A percentile compares a stretch with the other conserved stretches of the same genome.
Evolutionary conservation across 2,329 filamentous ascomycete species (phyloP).

Genomic region (Talaromyces albobiverticillius): DNA sequence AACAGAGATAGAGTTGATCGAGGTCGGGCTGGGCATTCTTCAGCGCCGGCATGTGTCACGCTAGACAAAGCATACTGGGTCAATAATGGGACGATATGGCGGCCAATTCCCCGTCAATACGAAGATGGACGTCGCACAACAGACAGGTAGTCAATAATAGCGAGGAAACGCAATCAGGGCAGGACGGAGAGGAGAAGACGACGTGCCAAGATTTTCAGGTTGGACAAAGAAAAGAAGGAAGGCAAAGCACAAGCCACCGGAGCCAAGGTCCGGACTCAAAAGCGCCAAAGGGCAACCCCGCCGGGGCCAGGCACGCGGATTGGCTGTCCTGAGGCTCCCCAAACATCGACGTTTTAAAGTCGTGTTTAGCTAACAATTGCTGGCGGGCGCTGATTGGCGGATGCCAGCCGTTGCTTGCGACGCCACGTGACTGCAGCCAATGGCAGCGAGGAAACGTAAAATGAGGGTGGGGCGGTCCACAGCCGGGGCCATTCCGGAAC

Average conservation of each 20-base stretch:
- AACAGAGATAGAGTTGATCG: not conserved
- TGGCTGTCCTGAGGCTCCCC: not conserved
- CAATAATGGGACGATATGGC: no score
- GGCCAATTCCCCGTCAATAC: no score
- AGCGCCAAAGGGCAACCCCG: not conserved
- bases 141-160: no score
- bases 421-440: slow-evolving; percentile 8
- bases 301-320: no score
- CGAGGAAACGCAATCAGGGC: no score
- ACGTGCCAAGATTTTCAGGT: not conserved
- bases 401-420: not conserved
- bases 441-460: not conserved
- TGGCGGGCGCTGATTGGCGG: not conserved
- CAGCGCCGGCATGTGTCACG: not conserved
- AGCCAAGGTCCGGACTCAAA: no score
- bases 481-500: not conserved
- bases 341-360: no score
- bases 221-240: no score
- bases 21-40: not conserved
- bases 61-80: not conserved
- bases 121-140: no score
- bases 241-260: no score
- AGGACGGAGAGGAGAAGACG: not conserved
- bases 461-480: not conserved
- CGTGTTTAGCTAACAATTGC: no score